phyloP scores from a whole-genome alignment of 2,329 filamentous ascomycete species.

The Cadophora gregata region DNA sequence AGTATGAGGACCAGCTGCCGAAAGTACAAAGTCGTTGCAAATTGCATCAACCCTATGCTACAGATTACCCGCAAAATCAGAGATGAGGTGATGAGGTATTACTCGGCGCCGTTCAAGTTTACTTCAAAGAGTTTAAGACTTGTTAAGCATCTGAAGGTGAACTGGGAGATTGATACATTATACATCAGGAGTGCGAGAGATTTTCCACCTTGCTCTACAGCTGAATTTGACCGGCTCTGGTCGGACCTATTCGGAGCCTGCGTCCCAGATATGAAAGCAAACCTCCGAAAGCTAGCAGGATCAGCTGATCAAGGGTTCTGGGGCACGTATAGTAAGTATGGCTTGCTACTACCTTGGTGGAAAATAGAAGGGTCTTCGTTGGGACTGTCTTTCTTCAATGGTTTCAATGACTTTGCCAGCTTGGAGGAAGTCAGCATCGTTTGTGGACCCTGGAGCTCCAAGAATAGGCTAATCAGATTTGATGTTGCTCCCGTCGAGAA shows the following conservation, averaged over 20 bases:
- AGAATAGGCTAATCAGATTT: background rate
- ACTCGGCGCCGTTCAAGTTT: background rate
- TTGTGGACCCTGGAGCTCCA: background rate
- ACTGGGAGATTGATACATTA: slow-evolving; percentile 1
- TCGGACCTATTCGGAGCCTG: background rate
- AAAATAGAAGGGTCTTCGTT: no score
- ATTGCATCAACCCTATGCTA: background rate
- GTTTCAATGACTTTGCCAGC: background rate
- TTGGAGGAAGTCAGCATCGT: background rate
- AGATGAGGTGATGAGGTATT: background rate
- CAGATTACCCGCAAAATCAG: background rate
- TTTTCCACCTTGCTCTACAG: no score
- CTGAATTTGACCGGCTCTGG: background rate
- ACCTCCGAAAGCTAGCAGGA: background rate
- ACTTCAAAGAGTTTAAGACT: background rate
- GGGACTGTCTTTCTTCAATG: no score
- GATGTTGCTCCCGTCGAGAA: background rate
- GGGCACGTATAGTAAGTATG: background rate
- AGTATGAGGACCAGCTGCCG: background rate
- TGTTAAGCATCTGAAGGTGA: background rate
- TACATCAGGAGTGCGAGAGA: background rate
- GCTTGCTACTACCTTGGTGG: background rate
- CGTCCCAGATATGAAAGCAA: background rate
- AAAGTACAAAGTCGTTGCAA: background rate
- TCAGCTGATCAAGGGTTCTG: background rate